Evolutionary conservation across 148 eudicot species (phyloP), one percentile per base, ranked within the genome.

Genomic region (Silene latifolia): DNA sequence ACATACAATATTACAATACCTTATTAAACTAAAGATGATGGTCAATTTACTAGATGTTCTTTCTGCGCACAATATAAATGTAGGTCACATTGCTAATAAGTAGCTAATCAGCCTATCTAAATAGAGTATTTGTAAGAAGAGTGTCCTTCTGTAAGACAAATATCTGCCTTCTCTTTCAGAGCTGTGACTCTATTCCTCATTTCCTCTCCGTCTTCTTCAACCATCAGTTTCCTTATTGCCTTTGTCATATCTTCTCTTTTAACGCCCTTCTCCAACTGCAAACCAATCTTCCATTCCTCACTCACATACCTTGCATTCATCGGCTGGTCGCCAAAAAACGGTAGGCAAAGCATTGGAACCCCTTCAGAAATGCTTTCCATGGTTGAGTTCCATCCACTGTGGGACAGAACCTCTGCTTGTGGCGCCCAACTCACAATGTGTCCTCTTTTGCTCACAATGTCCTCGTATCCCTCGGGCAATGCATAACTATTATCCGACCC

Each of bases 381-480:
- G 0, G 90, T 87, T 46, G 90, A 87, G 81, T 87, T 87, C 90
- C 88, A 87, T 17, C 90, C 90, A 67, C 78, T 77, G 39, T 87
- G 88, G 15, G 88, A 83, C 12, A 87, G 76, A 61, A 87, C 85
- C 79, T 87, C 86, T 12, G 77, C 78, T 56, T 87, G 90, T 7
- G 90, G 90, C 23, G 88, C 88, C 90, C 90, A 87, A 27, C 68
- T 69, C 14, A 87, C 83, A 39, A 87, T 75, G 8, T 63, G 72
- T 0, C 85, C 86, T 53, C 87, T 81, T 4, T 39, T 39, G 8
- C 44, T 39, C 44, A 39, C 44, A 39, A 39, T 39, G 44, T 39
- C 44, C 82, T 67, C 6, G 71, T 70, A 78, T n/a, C 73, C 87
- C 24, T 73, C 62, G 24, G 89, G 87, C 21, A 87, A 20, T 4